phyloP scores from a whole-genome alignment of 2,329 filamentous ascomycete genomes.

The Verticillium nonalfalfae region DNA sequence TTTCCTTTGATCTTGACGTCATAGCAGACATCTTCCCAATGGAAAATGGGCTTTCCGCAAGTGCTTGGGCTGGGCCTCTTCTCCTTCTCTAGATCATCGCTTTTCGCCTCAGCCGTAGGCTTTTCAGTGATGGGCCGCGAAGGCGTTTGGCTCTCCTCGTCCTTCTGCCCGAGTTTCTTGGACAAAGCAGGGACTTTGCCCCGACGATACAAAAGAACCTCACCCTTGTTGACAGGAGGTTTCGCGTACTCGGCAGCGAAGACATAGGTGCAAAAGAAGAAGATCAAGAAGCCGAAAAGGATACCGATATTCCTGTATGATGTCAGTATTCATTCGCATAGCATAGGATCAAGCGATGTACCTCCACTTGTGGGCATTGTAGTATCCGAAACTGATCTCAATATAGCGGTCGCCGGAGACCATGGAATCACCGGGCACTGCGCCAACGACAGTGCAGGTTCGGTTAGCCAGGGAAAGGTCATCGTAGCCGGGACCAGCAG shows the following conservation, averaged over 20 bases:
- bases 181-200: constrained; percentile 42
- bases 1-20: constrained; percentile 59
- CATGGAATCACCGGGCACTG: constrained; percentile 29
- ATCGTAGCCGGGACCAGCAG: constrained; percentile 28
- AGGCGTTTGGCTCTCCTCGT: constrained; percentile 5
- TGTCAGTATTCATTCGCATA: neutral
- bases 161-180: neutral
- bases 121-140: neutral
- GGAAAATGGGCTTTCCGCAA: constrained; percentile 40
- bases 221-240: constrained; percentile 65
- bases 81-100: neutral
- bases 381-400: constrained; percentile 33
- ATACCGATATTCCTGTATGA: constrained; percentile 57
- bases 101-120: neutral
- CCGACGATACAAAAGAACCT: constrained; percentile 57
- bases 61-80: constrained; percentile 3
- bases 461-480: constrained; percentile 29
- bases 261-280: constrained; percentile 57
- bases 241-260: constrained; percentile 58
- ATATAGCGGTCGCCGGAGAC: constrained; percentile 41
- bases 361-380: constrained; percentile 37
- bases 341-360: constrained; percentile 2
- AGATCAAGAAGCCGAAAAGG: constrained; percentile 54
- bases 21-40: constrained; percentile 64
- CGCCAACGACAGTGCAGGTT: constrained; percentile 37